Evolutionary conservation across 257 asterid genomes (phyloP), one percentile per base, ranked within the genome.

Genomic region (Rhazya stricta): DNA sequence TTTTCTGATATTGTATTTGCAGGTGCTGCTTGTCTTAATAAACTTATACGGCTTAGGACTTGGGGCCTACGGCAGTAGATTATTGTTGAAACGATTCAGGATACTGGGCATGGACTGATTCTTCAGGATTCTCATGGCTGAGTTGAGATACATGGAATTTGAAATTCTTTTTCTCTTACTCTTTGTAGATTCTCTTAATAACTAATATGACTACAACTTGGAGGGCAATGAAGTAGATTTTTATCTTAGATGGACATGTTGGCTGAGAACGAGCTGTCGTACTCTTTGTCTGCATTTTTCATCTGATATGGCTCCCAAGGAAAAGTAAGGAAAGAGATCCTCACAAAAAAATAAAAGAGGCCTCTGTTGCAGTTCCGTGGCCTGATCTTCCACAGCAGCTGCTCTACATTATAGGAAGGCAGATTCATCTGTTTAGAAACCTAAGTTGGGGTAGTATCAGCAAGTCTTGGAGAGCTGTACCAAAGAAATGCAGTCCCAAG

Each of bases 311-410:
- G 62, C 68, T 63, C 66, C 69, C 66, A 74, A 71, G 27, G n/a
- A 37, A n/a, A 79, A 76, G 41, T 53, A 50, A 53, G 41, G 73
- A 67, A 72, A 67, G 30, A 45, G 15, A 19, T 51, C 54, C 1
- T 48, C 74, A 39, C 9, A 13, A 32, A 16, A n/a, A 4, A n/a
- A n/a, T n/a, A n/a, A 77, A 81, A 50, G 45, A 37, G 43, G 19
- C 76, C 65, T 79, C 68, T 37, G 76, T 30, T 46, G 54, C 42
- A 32, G 69, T 66, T 82, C 50, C 77, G 61, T 86, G 86, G 90
- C 85, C 87, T 53, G 73, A 82, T 80, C 81, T 84, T 37, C 88
- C 84, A 6, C 62, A 42, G n/a, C 83, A 80, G 43, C 81, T 82
- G 43, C 67, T 72, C 62, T 32, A 11, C 43, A 11, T 32, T 32